Base-by-base conservation (phyloP, 345 rosid genomes). In the Hibiscus tridactylites region DNA sequence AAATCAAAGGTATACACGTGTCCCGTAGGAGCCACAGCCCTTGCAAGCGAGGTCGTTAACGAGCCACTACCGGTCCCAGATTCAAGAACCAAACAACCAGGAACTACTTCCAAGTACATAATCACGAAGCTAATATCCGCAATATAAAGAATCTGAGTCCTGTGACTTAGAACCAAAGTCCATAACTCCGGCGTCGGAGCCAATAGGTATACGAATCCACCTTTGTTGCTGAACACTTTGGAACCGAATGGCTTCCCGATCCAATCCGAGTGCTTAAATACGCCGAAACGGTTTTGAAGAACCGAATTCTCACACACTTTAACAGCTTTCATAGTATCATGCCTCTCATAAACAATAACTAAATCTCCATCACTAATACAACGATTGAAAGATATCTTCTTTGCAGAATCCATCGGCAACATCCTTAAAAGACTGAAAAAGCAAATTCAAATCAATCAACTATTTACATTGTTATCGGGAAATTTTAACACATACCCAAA, bases 61-160 rank as follows among this genome's bases (percentile, higher is more conserved):
- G 97, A 92, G 50, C 99, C 97, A 73, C 97, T 95, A 39, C 97
- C 99, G 0, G 97, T 92, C 15, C 98, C 98, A 0, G 96, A 90
- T 85, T 95, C 97, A 8, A 95, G 88, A 75, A 92, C 96, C 79
- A 92, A 26, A 80, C 97, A 90, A 4, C 99, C 96, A 60, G 97
- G 97, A 59, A 90, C 95, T 15, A 94, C 75, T 80, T 94, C 99
- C 73, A 92, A 82, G 83, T 82, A 90, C 88, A 81, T 88, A 13
- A 89, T 78, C 61, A 92, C 87, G 65, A 95, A 87, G 82, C 91
- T 85, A 70, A 92, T 92, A 84, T 92, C 99, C 7, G 97, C 98
- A 54, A 92, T 85, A 70, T 92, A 92, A 13, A 95, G 99, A 79
- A 92, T 95, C 87, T 92, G 97, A 44, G 98, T 95, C 86, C 97